Evolutionary conservation across 208 protist genomes (phyloP).

Genomic region (Wallacemonas rigidus): DNA sequence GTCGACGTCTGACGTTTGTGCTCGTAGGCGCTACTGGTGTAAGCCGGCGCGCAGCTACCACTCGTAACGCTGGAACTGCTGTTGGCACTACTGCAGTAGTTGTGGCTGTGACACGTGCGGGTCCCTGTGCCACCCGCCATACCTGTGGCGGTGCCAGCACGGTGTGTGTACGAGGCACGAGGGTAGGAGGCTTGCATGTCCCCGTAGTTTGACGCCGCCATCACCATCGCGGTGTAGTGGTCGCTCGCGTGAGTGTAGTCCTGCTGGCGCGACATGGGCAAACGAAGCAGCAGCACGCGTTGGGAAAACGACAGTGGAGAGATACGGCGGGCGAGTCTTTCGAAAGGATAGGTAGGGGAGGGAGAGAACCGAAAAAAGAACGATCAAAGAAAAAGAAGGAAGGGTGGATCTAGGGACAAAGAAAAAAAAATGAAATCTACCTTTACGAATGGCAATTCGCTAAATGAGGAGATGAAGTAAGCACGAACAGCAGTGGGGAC

Average conservation of each 20-base stretch:
- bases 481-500: neutral
- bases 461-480: conserved; percentile 4
- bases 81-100: conserved; percentile 20
- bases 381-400: neutral
- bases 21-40: conserved; percentile 1
- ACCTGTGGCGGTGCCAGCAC: neutral
- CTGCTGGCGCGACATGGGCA: conserved; percentile 24
- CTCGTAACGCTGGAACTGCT: conserved; percentile 19
- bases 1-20: conserved; percentile 6
- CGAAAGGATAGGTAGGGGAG: conserved; percentile 10
- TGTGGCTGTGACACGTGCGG: conserved; percentile 27
- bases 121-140: conserved; percentile 1
- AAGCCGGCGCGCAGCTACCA: neutral
- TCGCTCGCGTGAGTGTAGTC: conserved; percentile 19
- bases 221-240: conserved; percentile 63
- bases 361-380: conserved; percentile 5
- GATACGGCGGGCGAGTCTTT: neutral
- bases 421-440: neutral
- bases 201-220: conserved; percentile 44
- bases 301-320: neutral
- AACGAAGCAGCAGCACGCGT: neutral
- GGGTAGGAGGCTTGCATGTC: conserved; percentile 14
- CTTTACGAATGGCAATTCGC: neutral
- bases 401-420: neutral
- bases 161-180: conserved; percentile 9